Base-by-base conservation (phyloP, 177 flowering plant genomes). In the Vitis hybrid region DNA sequence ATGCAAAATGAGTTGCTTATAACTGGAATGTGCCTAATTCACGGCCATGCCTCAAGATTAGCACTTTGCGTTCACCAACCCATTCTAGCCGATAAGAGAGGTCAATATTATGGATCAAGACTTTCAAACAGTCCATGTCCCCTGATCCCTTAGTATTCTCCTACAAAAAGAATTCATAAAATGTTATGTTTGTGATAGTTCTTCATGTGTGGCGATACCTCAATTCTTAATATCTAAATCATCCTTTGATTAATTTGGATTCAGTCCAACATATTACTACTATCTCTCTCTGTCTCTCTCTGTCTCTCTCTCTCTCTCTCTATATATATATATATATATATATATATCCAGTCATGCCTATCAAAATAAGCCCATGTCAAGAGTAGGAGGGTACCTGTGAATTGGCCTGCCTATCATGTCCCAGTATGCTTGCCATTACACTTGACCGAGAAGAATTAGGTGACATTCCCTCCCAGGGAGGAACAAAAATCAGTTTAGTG, bases 391-490 rank as follows among this genome's bases (percentile, higher is more conserved):
- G n/a, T 79, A 90, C 98, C 91, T 77, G 86, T 6, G 81, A 78
- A 71, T 76, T 79, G 52, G 71, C 68, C 10, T 77, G 79, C 57
- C 70, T 78, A 65, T 78, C 89, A 65, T 72, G 78, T 55, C 79
- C 89, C 70, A 76, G 64, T 68, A 90, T 78, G 79, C 81, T 91
- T 58, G 83, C 92, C 86, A 95, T 93, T 71, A 93, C 78, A 78
- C 99, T 95, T 67, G 89, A 85, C 81, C 97, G 78, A 52, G 88
- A 86, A 73, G 94, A 80, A 76, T 81, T 91, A 64, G 98, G 91
- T 51, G 98, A 95, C 72, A 93, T 90, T 66, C 94, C 98, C 54
- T 95, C 99, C 94, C 97, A 93, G 5, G 99, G 99, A 65, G 99
- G 98, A 75, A 90, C 89, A 76, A 95, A 88, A 65, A 95, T 95